Evolutionary conservation across 495 filamentous ascomycete genomes (phyloP).

Genomic region (Schizothecium vesticola): DNA sequence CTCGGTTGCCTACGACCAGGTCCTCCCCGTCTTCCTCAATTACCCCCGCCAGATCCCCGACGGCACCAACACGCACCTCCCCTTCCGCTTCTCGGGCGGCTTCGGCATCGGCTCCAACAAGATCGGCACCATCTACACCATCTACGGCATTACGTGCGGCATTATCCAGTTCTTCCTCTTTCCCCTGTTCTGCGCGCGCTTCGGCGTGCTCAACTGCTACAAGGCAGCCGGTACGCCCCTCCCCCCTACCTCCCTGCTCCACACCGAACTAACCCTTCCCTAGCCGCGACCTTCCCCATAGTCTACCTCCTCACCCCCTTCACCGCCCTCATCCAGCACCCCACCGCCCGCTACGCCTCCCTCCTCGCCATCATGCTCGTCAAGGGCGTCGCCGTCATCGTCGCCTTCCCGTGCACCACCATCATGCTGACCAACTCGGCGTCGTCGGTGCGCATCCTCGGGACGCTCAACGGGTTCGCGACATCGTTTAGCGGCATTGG

Average conservation of each 20-base stretch:
- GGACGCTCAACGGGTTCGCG: constrained; percentile 84
- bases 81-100: constrained; percentile 74
- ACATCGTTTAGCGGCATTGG: constrained; percentile 75
- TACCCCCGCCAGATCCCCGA: constrained; percentile 49
- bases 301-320: constrained; percentile 71
- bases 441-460: constrained; percentile 64
- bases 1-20: constrained; percentile 71
- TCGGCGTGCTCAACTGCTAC: constrained; percentile 66
- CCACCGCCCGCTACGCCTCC: constrained; percentile 37
- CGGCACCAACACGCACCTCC: constrained; percentile 55
- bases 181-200: constrained; percentile 59
- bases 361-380: constrained; percentile 54
- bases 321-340: constrained; percentile 54
- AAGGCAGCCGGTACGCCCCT: constrained; percentile 43
- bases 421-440: constrained; percentile 89
- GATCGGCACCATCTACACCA: constrained; percentile 72
- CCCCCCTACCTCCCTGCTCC: not conserved
- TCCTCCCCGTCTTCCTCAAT: constrained; percentile 78
- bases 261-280: not conserved
- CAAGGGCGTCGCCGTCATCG: constrained; percentile 66
- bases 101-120: constrained; percentile 64
- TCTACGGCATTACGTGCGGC: constrained; percentile 67
- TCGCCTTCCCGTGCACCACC: constrained; percentile 82
- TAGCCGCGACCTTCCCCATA: constrained; percentile 56
- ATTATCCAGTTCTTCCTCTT: constrained; percentile 76